Base-by-base conservation (phyloP, 495 filamentous ascomycete species). In the Penicillium parvum region DNA sequence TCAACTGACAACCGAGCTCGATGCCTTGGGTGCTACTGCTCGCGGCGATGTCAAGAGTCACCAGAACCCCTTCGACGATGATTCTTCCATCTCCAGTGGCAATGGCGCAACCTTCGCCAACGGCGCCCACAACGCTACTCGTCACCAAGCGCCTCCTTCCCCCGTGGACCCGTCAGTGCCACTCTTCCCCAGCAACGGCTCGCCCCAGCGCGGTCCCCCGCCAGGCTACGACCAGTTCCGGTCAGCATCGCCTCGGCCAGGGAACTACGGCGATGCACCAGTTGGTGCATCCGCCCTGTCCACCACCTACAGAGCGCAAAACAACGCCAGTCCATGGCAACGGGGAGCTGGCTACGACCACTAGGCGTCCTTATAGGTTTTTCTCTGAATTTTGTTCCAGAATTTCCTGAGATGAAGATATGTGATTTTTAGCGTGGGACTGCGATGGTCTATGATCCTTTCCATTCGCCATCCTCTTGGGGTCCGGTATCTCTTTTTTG, bases 1-100 rank as follows among this genome's bases (percentile, higher is more conserved):
- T n/a, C 80, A 90, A 53, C 74, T 97, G 42, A 86, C 77, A 16
- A 92, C 85, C 3, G 92, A 98, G 60, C 74, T 98, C 43, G 91
- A 97, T 66, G 92, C 92, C 6, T 73, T 98, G 21, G 94, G 86
- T 47, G 89, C 84, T 33, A 96, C 92, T 7, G 92, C 92, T 20
- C 85, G 92, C 44, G 90, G 90, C 41, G 87, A 91, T 45, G 63
- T 72, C 49, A 91, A 90, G 66, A 68, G 66, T 14, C 83, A 82
- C 51, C 75, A 77, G 47, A 75, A 73, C 43, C 82, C 87, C 32
- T 75, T 92, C 18, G 88, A 90, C 30, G 86, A 91, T 37, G 90
- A 95, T 41, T 81, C 85, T 9, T 89, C 85, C 16, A 78, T 75
- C 50, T 77, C 73, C 17, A 76, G 70, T 29, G 72, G 69, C 4